Percentiles rank a stretch among this genome's conserved stretches.
Conservation (phyloP, 768 basidiomycete species). For the Tylopilus rubrobrunneus region DNA sequence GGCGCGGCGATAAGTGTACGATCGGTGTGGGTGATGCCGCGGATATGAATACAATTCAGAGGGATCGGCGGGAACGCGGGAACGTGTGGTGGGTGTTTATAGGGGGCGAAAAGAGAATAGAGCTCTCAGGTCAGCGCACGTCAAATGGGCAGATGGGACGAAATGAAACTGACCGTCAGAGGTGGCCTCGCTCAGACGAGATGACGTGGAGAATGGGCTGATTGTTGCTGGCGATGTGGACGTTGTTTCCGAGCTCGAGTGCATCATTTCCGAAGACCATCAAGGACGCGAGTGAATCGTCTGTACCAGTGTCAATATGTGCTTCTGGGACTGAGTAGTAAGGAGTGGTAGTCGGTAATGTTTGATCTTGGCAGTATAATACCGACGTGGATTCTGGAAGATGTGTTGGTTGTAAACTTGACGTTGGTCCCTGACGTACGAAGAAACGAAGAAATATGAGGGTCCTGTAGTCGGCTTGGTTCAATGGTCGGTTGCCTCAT, state of each 20-base stretch:
- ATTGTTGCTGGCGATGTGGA: conserved; percentile 32
- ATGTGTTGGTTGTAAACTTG: neutral
- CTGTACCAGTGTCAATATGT: neutral
- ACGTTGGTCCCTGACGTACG: neutral
- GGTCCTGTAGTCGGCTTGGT: too few relatives aligned
- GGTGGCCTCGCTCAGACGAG: conserved; percentile 45
- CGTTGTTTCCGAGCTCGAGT: conserved; percentile 35
- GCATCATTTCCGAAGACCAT: conserved; percentile 27
- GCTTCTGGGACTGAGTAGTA: neutral
- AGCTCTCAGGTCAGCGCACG: neutral
- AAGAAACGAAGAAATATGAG: neutral
- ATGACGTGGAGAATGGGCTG: conserved; percentile 39
- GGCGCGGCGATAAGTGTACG: neutral
- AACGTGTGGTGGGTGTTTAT: neutral
- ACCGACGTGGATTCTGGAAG: neutral
- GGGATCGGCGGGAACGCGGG: conserved; percentile 1
- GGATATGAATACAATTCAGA: conserved; percentile 8
- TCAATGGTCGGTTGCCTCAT: neutral
- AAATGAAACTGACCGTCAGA: conserved; percentile 40
- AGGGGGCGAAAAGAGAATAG: neutral
- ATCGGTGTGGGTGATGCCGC: neutral
- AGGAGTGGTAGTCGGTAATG: neutral
- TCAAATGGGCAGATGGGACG: neutral
- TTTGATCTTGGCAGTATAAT: neutral
- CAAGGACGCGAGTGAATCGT: conserved; percentile 6